Evolutionary conservation across 805 yeast genomes (phyloP).

Genomic region (Candida koratica): DNA sequence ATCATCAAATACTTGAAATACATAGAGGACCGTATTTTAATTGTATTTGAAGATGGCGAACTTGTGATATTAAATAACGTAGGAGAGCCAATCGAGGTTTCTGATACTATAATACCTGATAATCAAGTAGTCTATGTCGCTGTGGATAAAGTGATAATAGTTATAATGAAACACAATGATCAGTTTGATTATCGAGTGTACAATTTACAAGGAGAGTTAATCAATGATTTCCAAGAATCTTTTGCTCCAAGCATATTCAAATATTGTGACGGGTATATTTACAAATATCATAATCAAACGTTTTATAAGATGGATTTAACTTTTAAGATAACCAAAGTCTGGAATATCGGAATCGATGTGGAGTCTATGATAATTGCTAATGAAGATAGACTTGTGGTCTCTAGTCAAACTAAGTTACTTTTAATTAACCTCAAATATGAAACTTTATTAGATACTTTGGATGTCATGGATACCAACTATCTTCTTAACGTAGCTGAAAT

Average conservation of each 20-base stretch:
- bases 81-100: background rate
- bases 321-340: constrained; percentile 7
- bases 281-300: constrained; percentile 7
- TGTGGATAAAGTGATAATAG: constrained; percentile 14
- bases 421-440: constrained; percentile 44
- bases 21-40: constrained; percentile 1
- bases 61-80: constrained; percentile 3
- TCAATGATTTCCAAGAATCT: constrained; percentile 4
- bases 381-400: constrained; percentile 44
- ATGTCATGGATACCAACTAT: constrained; percentile 15
- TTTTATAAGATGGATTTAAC: constrained; percentile 9
- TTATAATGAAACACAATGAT: constrained; percentile 9
- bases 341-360: constrained; percentile 8
- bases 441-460: constrained; percentile 34
- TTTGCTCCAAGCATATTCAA: constrained; percentile 10
- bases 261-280: constrained; percentile 9
- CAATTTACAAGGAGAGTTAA: constrained; percentile 16
- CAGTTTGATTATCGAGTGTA: constrained; percentile 22
- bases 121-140: constrained; percentile 10
- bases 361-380: constrained; percentile 38
- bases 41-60: constrained; percentile 7
- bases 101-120: background rate
- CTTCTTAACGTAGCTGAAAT: constrained; percentile 22
- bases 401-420: constrained; percentile 36
- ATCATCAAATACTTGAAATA: constrained; percentile 6